Base-by-base conservation (phyloP, 1,284 basidiomycete species). In the Phylloboletellus chloephorus region DNA sequence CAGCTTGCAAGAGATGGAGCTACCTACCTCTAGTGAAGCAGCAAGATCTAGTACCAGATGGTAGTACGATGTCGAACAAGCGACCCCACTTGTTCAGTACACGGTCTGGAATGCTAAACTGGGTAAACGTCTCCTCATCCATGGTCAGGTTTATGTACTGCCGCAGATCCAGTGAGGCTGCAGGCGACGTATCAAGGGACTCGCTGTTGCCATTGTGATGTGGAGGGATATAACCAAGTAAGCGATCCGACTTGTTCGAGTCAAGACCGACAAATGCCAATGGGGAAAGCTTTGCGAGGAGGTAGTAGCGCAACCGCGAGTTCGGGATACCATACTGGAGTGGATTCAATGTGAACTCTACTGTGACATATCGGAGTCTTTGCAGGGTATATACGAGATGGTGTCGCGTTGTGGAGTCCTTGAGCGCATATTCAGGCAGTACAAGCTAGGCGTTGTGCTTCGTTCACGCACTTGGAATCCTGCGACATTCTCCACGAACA, bases 241-340 rank as follows among this genome's bases (percentile, higher is more conserved):
- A 1, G 24, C 24, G 25, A 58, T 51, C 29, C 36, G 43, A 23
- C 38, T 36, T 15, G 35, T 47, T 37, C 39, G 21, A 6, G 44
- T 40, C 29, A 53, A 49, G 31, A 46, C 52, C 50, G 29, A 39
- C 33, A 44, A 71, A 73, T 12, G 36, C n/a, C 7, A 71, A 51
- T 3, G 76, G 68, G 4, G 50, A 48, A 13, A 59, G 56, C 50
- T 76, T 81, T 6, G 83, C 84, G 1, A 88, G 73, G n/a, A 85
- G 66, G 51, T 88, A 88, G 54, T 88, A 88, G 22, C 86, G 72
- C 41, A 85, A 62, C 13, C 84, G 76, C 11, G 86, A 88, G 54
- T 88, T 88, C 5, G 86, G 85, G 17, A 87, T 77, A 15, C 79
- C 77, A 48, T 82, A 84, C 56, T 88, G 85, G 4, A 86, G 61